Percentiles rank a stretch among this genome's conserved stretches.
Evolutionary conservation across 2,329 filamentous ascomycete species (phyloP).

Genomic region (Emmonsia crescens): DNA sequence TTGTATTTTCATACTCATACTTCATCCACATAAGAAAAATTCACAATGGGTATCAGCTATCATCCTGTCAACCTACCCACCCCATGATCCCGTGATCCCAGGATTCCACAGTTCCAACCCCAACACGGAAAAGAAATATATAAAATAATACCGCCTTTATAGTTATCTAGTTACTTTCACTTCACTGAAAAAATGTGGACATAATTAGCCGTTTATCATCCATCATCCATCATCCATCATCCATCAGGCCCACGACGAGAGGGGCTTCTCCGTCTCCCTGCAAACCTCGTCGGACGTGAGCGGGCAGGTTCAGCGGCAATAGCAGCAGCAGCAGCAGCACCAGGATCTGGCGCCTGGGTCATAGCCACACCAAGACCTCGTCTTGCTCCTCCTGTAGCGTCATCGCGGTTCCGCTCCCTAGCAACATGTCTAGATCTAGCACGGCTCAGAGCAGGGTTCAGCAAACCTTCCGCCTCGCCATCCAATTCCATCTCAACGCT

Average conservation of each 20-base stretch:
- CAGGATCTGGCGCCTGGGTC: neutral
- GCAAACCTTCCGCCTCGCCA: constrained; percentile 32
- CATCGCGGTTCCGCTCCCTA: neutral
- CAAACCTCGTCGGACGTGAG: constrained; percentile 7
- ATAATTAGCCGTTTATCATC: neutral
- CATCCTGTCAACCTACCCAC: neutral
- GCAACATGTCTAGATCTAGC: constrained; percentile 4
- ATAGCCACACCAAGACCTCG: neutral
- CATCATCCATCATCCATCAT: neutral
- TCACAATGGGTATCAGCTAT: neutral
- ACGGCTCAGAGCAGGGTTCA: constrained; percentile 29
- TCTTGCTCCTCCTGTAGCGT: neutral
- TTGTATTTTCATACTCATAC: neutral
- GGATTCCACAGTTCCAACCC: neutral
- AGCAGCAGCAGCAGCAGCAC: neutral
- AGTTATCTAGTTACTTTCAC: neutral
- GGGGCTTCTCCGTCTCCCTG: constrained; percentile 9
- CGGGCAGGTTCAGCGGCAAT: constrained; percentile 4
- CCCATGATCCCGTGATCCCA: neutral
- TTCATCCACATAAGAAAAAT: neutral
- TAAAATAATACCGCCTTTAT: neutral
- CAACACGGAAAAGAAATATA: neutral
- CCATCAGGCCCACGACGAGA: constrained; percentile 4
- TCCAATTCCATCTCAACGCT: constrained; percentile 33
- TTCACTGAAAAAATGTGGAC: neutral